These are phyloP conservation scores for Fusarium gaditjirri DNA, from an alignment of 2,329 filamentous ascomycete species.

Conservation along the genomic window DNA sequence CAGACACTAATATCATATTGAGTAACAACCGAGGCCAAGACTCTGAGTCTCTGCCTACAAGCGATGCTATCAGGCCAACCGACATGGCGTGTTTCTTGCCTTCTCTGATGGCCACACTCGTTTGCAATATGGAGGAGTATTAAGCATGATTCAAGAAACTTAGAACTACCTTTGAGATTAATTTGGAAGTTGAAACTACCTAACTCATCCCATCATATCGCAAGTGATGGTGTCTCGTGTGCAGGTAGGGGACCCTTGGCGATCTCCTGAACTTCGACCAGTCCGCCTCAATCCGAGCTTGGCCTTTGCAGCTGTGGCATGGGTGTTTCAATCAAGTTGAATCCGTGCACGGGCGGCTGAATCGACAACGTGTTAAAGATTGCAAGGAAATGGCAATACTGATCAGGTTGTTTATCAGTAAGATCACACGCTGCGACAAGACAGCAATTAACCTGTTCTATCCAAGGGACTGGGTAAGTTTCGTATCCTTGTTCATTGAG, in stretches of 20 bases:
- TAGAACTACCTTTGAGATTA: slow-evolving; percentile 1
- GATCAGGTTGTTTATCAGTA: slow-evolving; percentile 11
- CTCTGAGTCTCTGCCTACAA: background rate
- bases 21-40: slow-evolving; percentile 1
- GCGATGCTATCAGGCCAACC: background rate
- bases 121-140: background rate
- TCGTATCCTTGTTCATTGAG: slow-evolving; percentile 37
- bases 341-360: slow-evolving; percentile 14
- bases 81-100: background rate
- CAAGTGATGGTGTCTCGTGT: slow-evolving; percentile 31
- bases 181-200: background rate
- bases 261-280: slow-evolving; percentile 31
- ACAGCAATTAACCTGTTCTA: background rate
- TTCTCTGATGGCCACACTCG: background rate
- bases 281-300: slow-evolving; percentile 25
- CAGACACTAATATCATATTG: background rate
- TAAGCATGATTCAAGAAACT: background rate
- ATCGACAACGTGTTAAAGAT: background rate
- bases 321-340: background rate
- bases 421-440: background rate
- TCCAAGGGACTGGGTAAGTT: slow-evolving; percentile 30
- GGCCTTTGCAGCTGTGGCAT: slow-evolving; percentile 5
- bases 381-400: slow-evolving; percentile 30
- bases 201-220: slow-evolving; percentile 36
- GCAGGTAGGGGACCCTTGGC: slow-evolving; percentile 28